These are phyloP conservation scores for Talaromyces sp. DNA, from an alignment of 2,329 filamentous ascomycete species.

Conservation along the genomic window DNA sequence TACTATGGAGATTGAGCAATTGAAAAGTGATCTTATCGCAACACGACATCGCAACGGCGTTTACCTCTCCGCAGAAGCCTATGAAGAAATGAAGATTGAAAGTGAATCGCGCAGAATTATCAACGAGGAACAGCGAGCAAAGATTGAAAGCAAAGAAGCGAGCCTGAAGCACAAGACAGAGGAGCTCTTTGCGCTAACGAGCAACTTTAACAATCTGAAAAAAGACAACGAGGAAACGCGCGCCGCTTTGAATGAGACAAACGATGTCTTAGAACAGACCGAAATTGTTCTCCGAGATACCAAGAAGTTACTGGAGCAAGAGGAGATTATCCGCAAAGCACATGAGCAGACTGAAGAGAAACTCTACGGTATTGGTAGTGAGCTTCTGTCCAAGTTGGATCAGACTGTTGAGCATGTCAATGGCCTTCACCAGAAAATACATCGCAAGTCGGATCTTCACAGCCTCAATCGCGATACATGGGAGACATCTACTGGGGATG, in stretches of 20 bases:
- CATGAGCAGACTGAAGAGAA: constrained; percentile 81
- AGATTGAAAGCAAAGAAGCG: constrained; percentile 86
- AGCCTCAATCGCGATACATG: constrained; percentile 74
- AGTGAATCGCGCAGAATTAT: constrained; percentile 90
- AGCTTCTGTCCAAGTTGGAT: constrained; percentile 74
- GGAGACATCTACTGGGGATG: constrained; percentile 71
- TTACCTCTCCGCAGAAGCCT: constrained; percentile 83
- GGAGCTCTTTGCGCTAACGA: constrained; percentile 82
- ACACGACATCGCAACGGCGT: constrained; percentile 93
- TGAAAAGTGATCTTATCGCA: constrained; percentile 90
- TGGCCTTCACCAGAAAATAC: constrained; percentile 81
- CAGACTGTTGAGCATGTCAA: constrained; percentile 77
- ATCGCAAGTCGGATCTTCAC: constrained; percentile 80
- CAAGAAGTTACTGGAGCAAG: constrained; percentile 72
- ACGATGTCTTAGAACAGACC: constrained; percentile 79
- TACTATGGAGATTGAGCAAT: constrained; percentile 85
- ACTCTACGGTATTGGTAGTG: constrained; percentile 69
- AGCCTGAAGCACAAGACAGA: constrained; percentile 92
- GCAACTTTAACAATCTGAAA: constrained; percentile 82
- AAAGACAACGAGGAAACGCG: constrained; percentile 82
- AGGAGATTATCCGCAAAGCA: constrained; percentile 74
- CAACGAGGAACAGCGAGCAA: constrained; percentile 86
- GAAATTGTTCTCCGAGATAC: constrained; percentile 80
- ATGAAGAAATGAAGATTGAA: constrained; percentile 86
- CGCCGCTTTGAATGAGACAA: constrained; percentile 71